phyloP scores from a whole-genome alignment of 768 basidiomycete species.

The Kwoniella europaea region DNA sequence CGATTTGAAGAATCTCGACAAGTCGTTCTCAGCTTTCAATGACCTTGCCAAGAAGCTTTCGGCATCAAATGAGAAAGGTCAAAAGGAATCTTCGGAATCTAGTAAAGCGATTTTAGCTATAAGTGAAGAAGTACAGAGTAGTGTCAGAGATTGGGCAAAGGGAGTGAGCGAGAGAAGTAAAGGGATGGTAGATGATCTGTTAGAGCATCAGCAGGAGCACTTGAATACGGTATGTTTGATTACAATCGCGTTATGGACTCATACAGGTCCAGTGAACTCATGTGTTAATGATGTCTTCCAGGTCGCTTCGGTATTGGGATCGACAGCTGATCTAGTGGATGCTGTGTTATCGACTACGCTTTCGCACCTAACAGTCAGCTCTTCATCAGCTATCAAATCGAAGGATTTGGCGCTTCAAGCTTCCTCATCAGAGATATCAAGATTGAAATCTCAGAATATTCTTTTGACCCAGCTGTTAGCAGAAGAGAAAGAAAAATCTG shows the following conservation, averaged over 20 bases:
- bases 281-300: constrained; percentile 13
- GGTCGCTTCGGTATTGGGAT: constrained; percentile 62
- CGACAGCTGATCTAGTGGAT: constrained; percentile 69
- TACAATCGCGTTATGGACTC: neutral
- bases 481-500: constrained; percentile 70
- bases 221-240: constrained; percentile 40
- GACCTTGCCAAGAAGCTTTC: constrained; percentile 34
- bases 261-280: neutral
- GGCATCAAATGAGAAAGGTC: constrained; percentile 38
- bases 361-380: constrained; percentile 66
- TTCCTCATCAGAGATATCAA: constrained; percentile 60
- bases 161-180: constrained; percentile 36
- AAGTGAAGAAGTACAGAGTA: constrained; percentile 37
- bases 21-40: constrained; percentile 39
- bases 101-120: constrained; percentile 28
- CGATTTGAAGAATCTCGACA: constrained; percentile 37
- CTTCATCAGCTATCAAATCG: constrained; percentile 63
- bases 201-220: constrained; percentile 48
- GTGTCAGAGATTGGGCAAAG: constrained; percentile 45
- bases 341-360: constrained; percentile 66
- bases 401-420: constrained; percentile 57
- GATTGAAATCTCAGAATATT: constrained; percentile 74
- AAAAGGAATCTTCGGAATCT: constrained; percentile 28
- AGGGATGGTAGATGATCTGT: constrained; percentile 44
- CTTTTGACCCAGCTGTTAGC: constrained; percentile 68